A percentile compares a stretch with the other conserved stretches of the same genome.
Evolutionary conservation across 2,329 filamentous ascomycete genomes (phyloP).

Genomic region (Cladosporium austrohemisphaericum): DNA sequence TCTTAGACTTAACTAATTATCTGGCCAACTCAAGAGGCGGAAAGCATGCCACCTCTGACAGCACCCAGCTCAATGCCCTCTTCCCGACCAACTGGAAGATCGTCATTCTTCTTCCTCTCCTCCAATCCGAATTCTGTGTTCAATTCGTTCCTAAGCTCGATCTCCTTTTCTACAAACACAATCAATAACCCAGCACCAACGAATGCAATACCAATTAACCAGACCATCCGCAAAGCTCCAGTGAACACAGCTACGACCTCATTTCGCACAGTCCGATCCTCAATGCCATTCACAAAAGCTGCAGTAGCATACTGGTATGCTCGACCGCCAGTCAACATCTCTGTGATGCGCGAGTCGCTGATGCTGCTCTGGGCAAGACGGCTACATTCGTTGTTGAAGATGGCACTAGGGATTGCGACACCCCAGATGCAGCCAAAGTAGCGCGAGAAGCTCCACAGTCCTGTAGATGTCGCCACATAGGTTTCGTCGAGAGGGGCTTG

Average conservation of each 20-base stretch:
- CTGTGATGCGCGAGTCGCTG: not conserved
- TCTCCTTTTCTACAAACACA: constrained; percentile 17
- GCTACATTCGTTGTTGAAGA: constrained; percentile 35
- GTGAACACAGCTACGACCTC: constrained; percentile 12
- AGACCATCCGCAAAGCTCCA: constrained; percentile 10
- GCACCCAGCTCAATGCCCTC: not conserved
- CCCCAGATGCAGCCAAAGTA: constrained; percentile 47
- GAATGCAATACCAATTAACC: constrained; percentile 17
- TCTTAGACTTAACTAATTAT: too few relatives aligned
- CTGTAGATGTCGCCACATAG: constrained; percentile 37
- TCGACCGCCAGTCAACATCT: constrained; percentile 2
- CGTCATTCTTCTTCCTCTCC: constrained; percentile 10
- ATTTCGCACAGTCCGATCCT: not conserved
- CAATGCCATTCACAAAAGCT: constrained; percentile 12
- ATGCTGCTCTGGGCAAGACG: constrained; percentile 5
- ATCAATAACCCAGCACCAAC: constrained; percentile 14
- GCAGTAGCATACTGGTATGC: constrained; percentile 13
- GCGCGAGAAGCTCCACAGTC: constrained; percentile 44
- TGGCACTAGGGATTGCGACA: constrained; percentile 39
- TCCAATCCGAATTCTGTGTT: constrained; percentile 17
- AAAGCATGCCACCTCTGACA: too few relatives aligned
- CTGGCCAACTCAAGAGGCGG: too few relatives aligned
- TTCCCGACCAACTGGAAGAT: not conserved
- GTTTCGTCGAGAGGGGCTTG: constrained; percentile 38
- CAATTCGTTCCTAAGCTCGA: constrained; percentile 13